Conservation (phyloP, 345 rosid genomes). For the Citrus hindsii region DNA sequence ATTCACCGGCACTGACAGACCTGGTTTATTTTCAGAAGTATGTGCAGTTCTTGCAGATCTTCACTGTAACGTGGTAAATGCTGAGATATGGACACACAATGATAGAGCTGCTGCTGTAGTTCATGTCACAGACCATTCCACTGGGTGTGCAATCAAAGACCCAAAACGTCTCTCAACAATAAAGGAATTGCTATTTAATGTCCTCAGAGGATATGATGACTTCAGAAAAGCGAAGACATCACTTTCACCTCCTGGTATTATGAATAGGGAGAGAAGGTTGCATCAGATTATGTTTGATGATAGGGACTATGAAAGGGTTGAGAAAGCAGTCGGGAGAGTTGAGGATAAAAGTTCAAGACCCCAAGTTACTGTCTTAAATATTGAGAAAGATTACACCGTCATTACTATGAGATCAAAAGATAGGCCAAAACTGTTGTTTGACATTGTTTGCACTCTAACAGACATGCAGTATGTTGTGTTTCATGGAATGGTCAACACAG, state of each 20-base stretch:
- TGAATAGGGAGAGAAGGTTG: constrained; percentile 74
- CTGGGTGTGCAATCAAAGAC: constrained; percentile 61
- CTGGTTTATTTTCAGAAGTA: constrained; percentile 86
- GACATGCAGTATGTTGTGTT: constrained; percentile 93
- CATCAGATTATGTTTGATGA: constrained; percentile 96
- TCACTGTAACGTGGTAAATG: constrained; percentile 73
- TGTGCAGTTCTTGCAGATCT: constrained; percentile 87
- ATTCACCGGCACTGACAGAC: constrained; percentile 81
- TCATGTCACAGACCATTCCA: constrained; percentile 62
- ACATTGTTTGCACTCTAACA: constrained; percentile 82
- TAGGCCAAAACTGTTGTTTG: constrained; percentile 81
- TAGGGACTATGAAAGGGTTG: constrained; percentile 78
- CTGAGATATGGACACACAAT: constrained; percentile 98
- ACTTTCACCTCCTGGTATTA: constrained; percentile 54
- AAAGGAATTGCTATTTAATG: constrained; percentile 60
- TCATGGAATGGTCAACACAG: constrained; percentile 82
- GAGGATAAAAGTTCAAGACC: constrained; percentile 53
- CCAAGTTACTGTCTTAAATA: constrained; percentile 59
- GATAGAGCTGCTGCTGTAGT: constrained; percentile 88
- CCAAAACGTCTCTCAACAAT: constrained; percentile 57
- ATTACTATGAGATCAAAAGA: constrained; percentile 81
- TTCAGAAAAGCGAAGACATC: constrained; percentile 54
- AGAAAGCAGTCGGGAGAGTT: constrained; percentile 29
- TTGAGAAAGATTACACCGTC: constrained; percentile 76
- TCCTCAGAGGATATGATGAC: constrained; percentile 58